Base-by-base conservation (phyloP, 169 alveolate genomes). In the Eimeria maxima region DNA sequence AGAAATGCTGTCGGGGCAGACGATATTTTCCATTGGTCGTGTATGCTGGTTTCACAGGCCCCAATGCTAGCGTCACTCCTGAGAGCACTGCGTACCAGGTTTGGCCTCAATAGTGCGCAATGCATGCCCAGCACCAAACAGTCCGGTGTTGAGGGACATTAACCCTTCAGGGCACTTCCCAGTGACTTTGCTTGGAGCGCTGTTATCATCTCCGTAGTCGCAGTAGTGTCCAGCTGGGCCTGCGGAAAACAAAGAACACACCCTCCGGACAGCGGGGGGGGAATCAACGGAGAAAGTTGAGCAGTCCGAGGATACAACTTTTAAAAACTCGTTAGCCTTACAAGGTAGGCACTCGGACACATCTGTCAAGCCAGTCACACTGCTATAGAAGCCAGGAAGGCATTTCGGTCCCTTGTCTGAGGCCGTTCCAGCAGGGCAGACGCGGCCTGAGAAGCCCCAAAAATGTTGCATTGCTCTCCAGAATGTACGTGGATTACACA, bases 181-280 rank as follows among this genome's bases (percentile, higher is more conserved):
- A 22, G 81, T 86, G 60, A 86, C 80, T 63, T 1, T 45, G 38
- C 38, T 50, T 57, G 93, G 93, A 86, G 93, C 93, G 80, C 4
- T 86, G 29, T 16, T 20, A 10, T 86, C 93, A 86, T 63, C 93
- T 53, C 93, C 93, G 71, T 86, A 86, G 80, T 86, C 93, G 45
- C 93, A 86, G 93, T 86, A 86, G 20, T 57, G 44, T 86, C 93
- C 93, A 60, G 93, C 93, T 63, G 93, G 93, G 80, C 93, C 93
- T 86, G 33, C n/a, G 76, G 91, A 10, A n/a, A 83, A n/a, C 16
- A 33, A 29, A 27, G 89, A 67, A 33, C 33, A 38, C 33, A 42
- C 3, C 8, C 0, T 78, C 22, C 20, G 80, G 22, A 69, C 38
- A 29, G 14, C 13, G 33, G 10, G 22, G 10, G 22, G 33, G 14